phyloP scores from a whole-genome alignment of 192 early-diverging fungal genomes.

The Coemansia sp. region DNA sequence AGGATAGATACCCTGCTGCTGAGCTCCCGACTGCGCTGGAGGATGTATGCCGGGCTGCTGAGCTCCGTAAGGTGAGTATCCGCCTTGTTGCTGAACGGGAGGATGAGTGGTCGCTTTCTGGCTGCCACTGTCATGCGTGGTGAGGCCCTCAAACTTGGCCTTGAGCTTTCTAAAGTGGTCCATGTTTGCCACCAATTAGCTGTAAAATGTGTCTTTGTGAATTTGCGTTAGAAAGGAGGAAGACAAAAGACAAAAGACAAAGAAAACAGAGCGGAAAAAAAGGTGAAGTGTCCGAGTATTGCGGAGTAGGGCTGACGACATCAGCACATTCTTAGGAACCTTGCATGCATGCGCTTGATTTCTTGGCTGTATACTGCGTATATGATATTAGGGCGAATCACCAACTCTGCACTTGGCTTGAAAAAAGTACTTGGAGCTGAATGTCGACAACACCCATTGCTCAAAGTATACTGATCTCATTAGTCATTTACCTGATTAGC shows the following conservation, averaged over 20 bases:
- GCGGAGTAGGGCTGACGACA: too few relatives aligned
- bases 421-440: too few relatives aligned
- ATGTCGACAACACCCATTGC: too few relatives aligned
- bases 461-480: too few relatives aligned
- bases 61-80: not conserved
- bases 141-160: conserved; percentile 45
- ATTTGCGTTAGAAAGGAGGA: not conserved
- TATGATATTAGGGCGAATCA: too few relatives aligned
- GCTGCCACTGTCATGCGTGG: not conserved
- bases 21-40: not conserved
- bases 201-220: not conserved
- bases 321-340: too few relatives aligned
- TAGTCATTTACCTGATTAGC: not conserved
- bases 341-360: too few relatives aligned
- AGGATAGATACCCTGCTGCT: conserved; percentile 1
- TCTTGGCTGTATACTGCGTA: too few relatives aligned
- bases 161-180: conserved; percentile 41
- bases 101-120: not conserved
- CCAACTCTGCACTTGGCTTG: too few relatives aligned
- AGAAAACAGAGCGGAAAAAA: too few relatives aligned
- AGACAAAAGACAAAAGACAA: not conserved
- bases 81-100: not conserved
- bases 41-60: not conserved
- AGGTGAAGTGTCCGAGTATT: too few relatives aligned
- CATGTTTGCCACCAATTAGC: conserved; percentile 7